These are phyloP conservation scores for Margaritispora aquatica DNA, from an alignment of 495 filamentous ascomycete genomes.

Conservation along the genomic window DNA sequence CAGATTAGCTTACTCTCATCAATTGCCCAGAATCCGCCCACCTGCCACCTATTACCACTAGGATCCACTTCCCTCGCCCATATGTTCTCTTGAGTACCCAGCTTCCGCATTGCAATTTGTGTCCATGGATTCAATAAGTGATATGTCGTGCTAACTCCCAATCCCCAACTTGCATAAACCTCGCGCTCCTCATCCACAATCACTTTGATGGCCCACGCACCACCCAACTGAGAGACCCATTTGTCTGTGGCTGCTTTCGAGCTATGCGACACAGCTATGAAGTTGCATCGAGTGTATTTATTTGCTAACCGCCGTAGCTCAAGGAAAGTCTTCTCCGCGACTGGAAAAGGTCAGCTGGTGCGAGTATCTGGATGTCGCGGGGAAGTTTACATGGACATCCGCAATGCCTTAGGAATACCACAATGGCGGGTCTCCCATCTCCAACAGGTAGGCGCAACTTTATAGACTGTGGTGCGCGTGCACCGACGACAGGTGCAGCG, in stretches of 20 bases:
- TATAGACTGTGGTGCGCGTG: slow-evolving; percentile 38
- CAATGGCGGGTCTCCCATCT: slow-evolving; percentile 39
- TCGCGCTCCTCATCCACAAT: slow-evolving; percentile 47
- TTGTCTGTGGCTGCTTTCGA: slow-evolving; percentile 40
- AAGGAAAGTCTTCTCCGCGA: slow-evolving; percentile 55
- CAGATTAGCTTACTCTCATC: slow-evolving; percentile 26
- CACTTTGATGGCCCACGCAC: slow-evolving; percentile 44
- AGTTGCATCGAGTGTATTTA: slow-evolving; percentile 40
- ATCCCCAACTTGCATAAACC: slow-evolving; percentile 49
- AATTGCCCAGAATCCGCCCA: slow-evolving; percentile 46
- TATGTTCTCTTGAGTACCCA: slow-evolving; percentile 47
- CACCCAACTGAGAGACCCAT: slow-evolving; percentile 48
- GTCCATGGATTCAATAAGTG: slow-evolving; percentile 41
- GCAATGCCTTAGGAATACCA: slow-evolving; percentile 54
- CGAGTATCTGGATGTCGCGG: not conserved
- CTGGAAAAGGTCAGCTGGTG: slow-evolving; percentile 24
- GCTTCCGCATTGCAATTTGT: slow-evolving; percentile 37
- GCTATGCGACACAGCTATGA: slow-evolving; percentile 54
- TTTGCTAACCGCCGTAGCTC: slow-evolving; percentile 39
- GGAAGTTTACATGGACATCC: slow-evolving; percentile 50
- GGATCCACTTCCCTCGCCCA: slow-evolving; percentile 46
- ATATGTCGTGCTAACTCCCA: slow-evolving; percentile 46
- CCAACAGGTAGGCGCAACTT: slow-evolving; percentile 37
- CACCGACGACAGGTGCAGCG: slow-evolving; percentile 33
- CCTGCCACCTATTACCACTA: slow-evolving; percentile 52